Conservation (phyloP, 2,329 filamentous ascomycete genomes). For the Phialocephala sp. region DNA sequence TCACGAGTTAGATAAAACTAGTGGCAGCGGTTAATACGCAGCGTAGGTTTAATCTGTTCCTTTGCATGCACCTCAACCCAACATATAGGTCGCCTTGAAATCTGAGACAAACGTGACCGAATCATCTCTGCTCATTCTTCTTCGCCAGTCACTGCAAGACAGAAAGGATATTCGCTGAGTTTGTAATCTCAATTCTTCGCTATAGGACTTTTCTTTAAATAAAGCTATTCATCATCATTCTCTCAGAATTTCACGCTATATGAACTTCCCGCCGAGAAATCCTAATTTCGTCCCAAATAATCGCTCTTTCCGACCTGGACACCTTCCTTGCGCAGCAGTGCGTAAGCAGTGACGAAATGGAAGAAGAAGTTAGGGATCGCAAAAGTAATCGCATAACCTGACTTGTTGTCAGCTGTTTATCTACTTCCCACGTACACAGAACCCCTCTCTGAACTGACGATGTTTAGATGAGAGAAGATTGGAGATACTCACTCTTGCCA, state of each 20-base stretch:
- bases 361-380: constrained; percentile 68
- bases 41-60: too few species aligned
- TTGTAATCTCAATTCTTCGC: too few species aligned
- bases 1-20: too few species aligned
- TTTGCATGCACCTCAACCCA: too few species aligned
- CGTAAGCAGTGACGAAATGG: constrained; percentile 64
- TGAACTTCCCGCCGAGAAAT: neutral
- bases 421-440: neutral
- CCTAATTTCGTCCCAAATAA: constrained; percentile 47
- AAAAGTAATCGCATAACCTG: constrained; percentile 54
- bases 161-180: too few species aligned
- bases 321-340: constrained; percentile 64
- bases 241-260: neutral
- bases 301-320: constrained; percentile 66
- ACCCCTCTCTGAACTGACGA: neutral
- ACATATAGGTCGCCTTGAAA: too few species aligned
- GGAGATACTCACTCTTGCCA: constrained; percentile 38
- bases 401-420: neutral
- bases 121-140: too few species aligned
- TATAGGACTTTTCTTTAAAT: neutral
- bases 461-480: neutral
- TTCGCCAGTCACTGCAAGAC: too few species aligned
- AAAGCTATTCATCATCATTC: neutral
- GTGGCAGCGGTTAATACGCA: too few species aligned
- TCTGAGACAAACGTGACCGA: too few species aligned